Percentiles rank a stretch among this genome's conserved stretches.
Conservation (phyloP, 345 rosid species). For the Aegle marmelos region DNA sequence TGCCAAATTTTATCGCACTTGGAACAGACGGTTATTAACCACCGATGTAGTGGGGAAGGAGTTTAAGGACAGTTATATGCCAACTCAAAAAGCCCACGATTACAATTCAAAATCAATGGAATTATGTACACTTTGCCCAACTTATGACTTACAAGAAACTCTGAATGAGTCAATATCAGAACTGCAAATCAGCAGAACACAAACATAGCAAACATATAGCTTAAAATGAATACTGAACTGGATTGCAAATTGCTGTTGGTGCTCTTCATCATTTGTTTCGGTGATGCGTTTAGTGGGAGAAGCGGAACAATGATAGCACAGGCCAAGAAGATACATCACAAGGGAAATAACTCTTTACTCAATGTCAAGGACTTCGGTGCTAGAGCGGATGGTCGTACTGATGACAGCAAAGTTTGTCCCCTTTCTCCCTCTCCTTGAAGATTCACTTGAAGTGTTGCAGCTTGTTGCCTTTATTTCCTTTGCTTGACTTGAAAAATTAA, state of each 20-base stretch:
- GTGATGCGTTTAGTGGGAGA: conserved; percentile 1
- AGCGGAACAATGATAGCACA: background rate
- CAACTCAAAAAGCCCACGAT: background rate
- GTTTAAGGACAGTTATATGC: background rate
- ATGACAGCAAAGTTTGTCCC: conserved; percentile 25
- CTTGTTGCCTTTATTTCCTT: background rate
- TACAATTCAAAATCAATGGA: background rate
- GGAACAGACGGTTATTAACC: background rate
- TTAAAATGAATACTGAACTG: conserved; percentile 1
- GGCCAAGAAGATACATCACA: background rate
- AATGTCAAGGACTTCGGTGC: conserved; percentile 30
- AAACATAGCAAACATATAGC: background rate
- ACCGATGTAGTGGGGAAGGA: background rate
- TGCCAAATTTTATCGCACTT: background rate
- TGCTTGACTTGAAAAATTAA: background rate
- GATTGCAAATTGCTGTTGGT: background rate
- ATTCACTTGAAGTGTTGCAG: background rate
- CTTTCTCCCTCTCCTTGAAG: background rate
- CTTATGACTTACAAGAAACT: background rate
- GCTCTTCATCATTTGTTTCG: conserved; percentile 12
- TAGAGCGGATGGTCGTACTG: conserved; percentile 30
- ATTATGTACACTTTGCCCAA: background rate
- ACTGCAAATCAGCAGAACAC: background rate
- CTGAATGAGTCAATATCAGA: background rate
- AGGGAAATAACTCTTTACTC: conserved; percentile 13